These are phyloP conservation scores for Pelargonium citronellum DNA, from an alignment of 441 rosid species.

Conservation along the genomic window DNA sequence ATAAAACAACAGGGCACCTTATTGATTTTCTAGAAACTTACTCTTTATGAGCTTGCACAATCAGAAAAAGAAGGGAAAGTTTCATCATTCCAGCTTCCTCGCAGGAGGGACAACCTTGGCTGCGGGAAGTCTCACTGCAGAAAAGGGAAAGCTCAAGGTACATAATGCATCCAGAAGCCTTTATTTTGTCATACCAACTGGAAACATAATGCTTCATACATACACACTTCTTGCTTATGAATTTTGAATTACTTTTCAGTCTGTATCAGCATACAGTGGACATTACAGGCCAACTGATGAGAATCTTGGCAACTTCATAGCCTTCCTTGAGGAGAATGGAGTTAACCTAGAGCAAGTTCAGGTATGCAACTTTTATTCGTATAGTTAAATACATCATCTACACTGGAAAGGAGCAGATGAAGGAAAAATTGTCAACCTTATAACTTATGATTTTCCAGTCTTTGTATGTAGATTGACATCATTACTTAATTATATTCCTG, in stretches of 20 bases:
- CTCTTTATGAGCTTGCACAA: background rate
- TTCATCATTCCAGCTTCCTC: conserved; percentile 36
- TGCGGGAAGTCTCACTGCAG: conserved; percentile 27
- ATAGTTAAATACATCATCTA: background rate
- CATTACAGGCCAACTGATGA: conserved; percentile 27
- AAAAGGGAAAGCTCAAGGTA: conserved; percentile 29
- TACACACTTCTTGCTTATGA: conserved; percentile 15
- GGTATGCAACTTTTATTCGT: conserved; percentile 15
- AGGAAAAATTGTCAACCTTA: background rate
- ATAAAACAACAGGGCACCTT: background rate
- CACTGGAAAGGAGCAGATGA: background rate
- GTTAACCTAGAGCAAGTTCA: conserved; percentile 25
- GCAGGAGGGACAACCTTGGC: conserved; percentile 28
- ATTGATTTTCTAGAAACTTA: background rate
- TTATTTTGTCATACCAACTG: background rate
- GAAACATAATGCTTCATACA: background rate
- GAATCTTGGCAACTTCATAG: conserved; percentile 23
- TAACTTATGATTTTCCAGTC: background rate
- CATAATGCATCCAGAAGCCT: background rate
- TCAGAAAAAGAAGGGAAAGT: conserved; percentile 33
- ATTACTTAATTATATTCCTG: background rate
- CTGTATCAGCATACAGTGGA: conserved; percentile 30
- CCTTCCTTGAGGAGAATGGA: conserved; percentile 28
- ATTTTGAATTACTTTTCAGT: conserved; percentile 19
- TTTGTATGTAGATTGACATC: no score